Evolutionary conservation across 768 basidiomycete species (phyloP).

Genomic region (Chiua virens): DNA sequence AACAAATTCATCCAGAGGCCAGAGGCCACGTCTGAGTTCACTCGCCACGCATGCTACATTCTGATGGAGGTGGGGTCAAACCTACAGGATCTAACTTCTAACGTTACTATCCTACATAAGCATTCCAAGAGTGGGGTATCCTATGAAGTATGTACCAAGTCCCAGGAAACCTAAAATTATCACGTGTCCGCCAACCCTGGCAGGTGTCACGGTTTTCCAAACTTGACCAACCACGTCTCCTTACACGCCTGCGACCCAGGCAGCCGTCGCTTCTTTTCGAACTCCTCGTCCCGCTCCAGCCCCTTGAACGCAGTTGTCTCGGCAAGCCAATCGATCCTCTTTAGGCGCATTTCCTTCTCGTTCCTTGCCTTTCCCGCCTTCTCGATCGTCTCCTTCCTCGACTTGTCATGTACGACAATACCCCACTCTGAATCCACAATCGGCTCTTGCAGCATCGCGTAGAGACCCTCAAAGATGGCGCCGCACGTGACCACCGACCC

Average conservation of each 20-base stretch:
- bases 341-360: conserved; percentile 36
- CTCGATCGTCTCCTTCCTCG: conserved; percentile 44
- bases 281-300: conserved; percentile 59
- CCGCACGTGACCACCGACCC: conserved; percentile 44
- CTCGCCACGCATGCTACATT: too few relatives aligned
- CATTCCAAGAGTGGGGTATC: neutral
- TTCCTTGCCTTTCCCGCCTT: conserved; percentile 50
- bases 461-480: conserved; percentile 55
- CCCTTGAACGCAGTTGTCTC: conserved; percentile 60
- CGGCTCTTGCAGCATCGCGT: conserved; percentile 48
- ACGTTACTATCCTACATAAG: neutral
- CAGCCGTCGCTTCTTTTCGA: conserved; percentile 47
- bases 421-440: conserved; percentile 72
- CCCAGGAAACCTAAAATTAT: neutral
- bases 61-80: too few relatives aligned
- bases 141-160: neutral
- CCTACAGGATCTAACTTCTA: too few relatives aligned
- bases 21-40: too few relatives aligned
- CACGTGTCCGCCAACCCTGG: neutral
- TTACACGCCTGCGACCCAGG: conserved; percentile 41
- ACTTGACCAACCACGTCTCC: conserved; percentile 63
- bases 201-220: conserved; percentile 32
- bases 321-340: conserved; percentile 66
- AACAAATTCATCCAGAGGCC: too few relatives aligned
- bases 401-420: conserved; percentile 44